These are phyloP conservation scores for Ceratobasidium sp. DNA, from an alignment of 1,284 basidiomycete genomes.

Conservation along the genomic window DNA sequence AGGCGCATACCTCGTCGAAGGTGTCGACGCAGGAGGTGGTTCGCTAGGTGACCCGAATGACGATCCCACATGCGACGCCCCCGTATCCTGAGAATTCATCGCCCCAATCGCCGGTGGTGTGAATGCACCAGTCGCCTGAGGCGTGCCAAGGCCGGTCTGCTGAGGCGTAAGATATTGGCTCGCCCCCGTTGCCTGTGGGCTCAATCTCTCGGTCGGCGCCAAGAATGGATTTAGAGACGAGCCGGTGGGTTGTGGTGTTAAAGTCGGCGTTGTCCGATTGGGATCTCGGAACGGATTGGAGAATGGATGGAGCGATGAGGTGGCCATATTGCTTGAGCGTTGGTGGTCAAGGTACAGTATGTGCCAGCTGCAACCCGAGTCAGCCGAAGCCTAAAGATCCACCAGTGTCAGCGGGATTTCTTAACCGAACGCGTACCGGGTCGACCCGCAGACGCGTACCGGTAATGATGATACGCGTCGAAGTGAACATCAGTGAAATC, in stretches of 20 bases:
- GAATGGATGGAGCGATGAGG: constrained; percentile 22
- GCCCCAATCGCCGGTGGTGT: constrained; percentile 12
- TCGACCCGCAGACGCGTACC: no score
- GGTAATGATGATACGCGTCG: no score
- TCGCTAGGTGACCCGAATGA: no score
- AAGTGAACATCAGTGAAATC: no score
- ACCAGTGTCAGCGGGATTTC: no score
- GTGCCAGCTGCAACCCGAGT: no score
- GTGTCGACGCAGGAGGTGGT: no score
- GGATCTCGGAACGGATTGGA: constrained; percentile 44
- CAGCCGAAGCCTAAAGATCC: no score
- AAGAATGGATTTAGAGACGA: constrained; percentile 37
- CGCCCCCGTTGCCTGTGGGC: constrained; percentile 26
- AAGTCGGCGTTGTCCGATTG: constrained; percentile 18
- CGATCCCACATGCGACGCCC: no score
- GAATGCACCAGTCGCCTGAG: not conserved
- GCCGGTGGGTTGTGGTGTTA: constrained; percentile 34
- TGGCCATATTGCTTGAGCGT: not conserved
- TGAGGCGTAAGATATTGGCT: constrained; percentile 38
- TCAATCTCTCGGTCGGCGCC: constrained; percentile 21
- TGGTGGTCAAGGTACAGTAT: no score
- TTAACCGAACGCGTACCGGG: no score
- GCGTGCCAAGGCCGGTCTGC: constrained; percentile 12
- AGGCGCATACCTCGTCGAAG: constrained; percentile 10
- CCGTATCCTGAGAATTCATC: constrained; percentile 29